phyloP scores from a whole-genome alignment of 208 protist species.

The Endotrypanum monterogeii region DNA sequence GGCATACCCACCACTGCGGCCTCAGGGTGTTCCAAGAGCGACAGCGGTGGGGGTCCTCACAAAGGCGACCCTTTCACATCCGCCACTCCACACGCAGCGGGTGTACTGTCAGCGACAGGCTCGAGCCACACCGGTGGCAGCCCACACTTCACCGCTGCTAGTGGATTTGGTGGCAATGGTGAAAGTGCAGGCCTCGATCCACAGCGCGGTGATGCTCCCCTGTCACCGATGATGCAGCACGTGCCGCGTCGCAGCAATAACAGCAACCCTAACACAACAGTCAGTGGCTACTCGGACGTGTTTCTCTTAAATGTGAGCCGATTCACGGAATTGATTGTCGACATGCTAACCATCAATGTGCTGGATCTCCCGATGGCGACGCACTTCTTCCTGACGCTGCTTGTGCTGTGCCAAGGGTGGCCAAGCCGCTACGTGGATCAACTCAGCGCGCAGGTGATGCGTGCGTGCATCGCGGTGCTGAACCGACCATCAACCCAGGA shows the following conservation, averaged over 20 bases:
- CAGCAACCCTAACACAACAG: neutral
- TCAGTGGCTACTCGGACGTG: constrained; percentile 37
- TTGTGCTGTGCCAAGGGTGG: constrained; percentile 61
- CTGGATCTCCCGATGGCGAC: constrained; percentile 61
- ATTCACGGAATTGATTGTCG: constrained; percentile 78
- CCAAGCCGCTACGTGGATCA: constrained; percentile 53
- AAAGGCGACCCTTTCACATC: neutral
- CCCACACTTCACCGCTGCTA: too few relatives aligned
- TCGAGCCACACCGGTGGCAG: neutral
- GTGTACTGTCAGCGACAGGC: neutral
- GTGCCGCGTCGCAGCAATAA: neutral
- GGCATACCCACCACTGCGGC: neutral
- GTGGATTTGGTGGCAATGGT: neutral
- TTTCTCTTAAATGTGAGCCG: constrained; percentile 81
- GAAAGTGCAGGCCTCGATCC: neutral
- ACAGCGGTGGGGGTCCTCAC: neutral
- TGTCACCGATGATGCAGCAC: neutral
- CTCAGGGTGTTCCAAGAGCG: neutral
- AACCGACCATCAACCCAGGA: constrained; percentile 66
- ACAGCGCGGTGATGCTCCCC: neutral
- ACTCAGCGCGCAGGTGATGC: constrained; percentile 74
- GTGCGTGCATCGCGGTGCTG: constrained; percentile 70
- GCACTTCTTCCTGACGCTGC: constrained; percentile 62
- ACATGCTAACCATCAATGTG: constrained; percentile 84
- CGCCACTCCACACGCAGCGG: neutral